Evolutionary conservation across 192 early-diverging fungal genomes (phyloP), one percentile per base, ranked within the genome.

Genomic region (Chytriomyces confervae): DNA sequence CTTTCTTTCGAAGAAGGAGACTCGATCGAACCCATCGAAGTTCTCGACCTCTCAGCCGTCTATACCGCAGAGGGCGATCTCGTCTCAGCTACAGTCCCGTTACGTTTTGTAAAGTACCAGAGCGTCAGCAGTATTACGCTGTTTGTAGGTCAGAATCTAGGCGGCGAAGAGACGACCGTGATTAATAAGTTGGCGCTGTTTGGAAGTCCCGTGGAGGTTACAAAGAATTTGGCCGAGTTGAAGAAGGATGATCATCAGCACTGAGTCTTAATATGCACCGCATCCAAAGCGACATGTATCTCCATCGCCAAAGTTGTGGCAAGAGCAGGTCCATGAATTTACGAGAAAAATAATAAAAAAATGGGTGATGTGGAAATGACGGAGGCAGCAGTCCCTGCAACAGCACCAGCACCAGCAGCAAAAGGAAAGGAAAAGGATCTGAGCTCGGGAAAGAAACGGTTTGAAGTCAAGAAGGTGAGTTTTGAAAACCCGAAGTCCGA

Each of bases 31-130:
- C 88, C 90, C 57, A 93, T 92, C 6, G 95, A 98, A 77, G 86
- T 81, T 46, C 84, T 98, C 50, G 89, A 89, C 27, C 80, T 98
- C 81, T 83, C 84, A 9, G 85, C 72, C 27, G 23, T 89, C 62
- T 87, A 86, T 9, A 48, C 69, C 51, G 50, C 72, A 36, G 47
- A 80, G 43, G 44, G 36, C 11, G 80, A 61, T 18, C 27, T 29
- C 16, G 13, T 43, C 13, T 65, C 63, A 13, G 86, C 87, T 13
- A 84, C 94, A 46, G 89, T 92, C n/a, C 85, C 86, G 8, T 86
- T 98, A 77, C 90, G 94, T 63, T 98, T 95, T 82, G 97, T 98
- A 70, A 94, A 95, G 67, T 98, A 95, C 85, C 97, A 98, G 86
- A 92, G 88, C 69, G 91, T 98, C 45, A 91, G 86, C 66, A 93